phyloP scores from a whole-genome alignment of 1,284 basidiomycete genomes.

The Inonotus obliquus region DNA sequence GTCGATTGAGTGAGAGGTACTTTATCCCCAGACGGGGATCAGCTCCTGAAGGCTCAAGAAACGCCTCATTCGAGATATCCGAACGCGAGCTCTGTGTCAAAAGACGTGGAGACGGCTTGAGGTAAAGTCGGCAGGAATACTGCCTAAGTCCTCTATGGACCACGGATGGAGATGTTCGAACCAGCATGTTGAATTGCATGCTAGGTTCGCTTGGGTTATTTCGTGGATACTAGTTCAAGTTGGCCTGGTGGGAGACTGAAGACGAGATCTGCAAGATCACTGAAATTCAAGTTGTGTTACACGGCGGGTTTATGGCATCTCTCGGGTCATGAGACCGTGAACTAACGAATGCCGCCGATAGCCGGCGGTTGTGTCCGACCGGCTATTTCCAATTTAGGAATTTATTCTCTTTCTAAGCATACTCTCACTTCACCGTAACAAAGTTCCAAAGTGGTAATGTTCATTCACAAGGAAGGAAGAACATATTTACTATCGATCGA shows the following conservation, averaged over 20 bases:
- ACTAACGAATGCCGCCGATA: neutral
- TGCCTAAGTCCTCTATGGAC: neutral
- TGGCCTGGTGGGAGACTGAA: neutral
- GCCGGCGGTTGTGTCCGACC: neutral
- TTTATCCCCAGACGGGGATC: constrained; percentile 39
- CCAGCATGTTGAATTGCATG: neutral
- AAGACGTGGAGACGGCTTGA: neutral
- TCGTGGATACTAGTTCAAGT: neutral
- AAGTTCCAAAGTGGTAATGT: no score
- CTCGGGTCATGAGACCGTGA: neutral
- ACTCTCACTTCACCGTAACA: no score
- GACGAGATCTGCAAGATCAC: no score
- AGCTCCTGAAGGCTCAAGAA: neutral
- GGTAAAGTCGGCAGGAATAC: neutral
- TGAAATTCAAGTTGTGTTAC: neutral
- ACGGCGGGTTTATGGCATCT: neutral
- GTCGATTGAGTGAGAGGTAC: constrained; percentile 74
- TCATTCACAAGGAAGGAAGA: no score
- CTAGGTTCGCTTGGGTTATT: no score
- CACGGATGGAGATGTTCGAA: neutral
- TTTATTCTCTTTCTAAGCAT: no score
- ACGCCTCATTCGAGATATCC: neutral
- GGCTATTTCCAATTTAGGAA: no score
- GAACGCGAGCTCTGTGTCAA: neutral
- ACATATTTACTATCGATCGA: no score